A percentile compares a stretch with the other conserved stretches of the same genome.
These are phyloP conservation scores for Penicillium nordicum DNA, from an alignment of 2,329 filamentous ascomycete species.

Conservation along the genomic window DNA sequence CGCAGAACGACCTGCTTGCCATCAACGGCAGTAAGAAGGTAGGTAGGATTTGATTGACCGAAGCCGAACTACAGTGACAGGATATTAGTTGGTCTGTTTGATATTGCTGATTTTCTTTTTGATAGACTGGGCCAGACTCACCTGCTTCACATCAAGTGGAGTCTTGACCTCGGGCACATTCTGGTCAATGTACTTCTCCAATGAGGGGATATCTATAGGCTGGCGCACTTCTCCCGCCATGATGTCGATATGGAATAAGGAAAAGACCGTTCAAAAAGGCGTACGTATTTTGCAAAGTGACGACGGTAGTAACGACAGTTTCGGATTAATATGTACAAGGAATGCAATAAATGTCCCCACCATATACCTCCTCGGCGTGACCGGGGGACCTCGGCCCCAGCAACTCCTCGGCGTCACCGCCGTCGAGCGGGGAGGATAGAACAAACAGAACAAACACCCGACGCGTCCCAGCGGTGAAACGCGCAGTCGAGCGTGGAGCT, in stretches of 20 bases:
- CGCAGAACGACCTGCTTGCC: constrained; percentile 79
- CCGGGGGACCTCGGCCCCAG: constrained; percentile 11
- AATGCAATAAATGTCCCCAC: not conserved
- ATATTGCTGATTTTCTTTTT: not conserved
- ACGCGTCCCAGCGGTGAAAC: constrained; percentile 25
- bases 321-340: not conserved
- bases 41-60: constrained; percentile 96
- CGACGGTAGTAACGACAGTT: not conserved
- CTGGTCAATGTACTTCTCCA: constrained; percentile 73
- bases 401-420: constrained; percentile 8
- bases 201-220: constrained; percentile 75
- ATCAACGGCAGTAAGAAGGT: constrained; percentile 74
- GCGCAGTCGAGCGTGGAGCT: constrained; percentile 16
- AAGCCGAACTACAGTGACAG: constrained; percentile 72
- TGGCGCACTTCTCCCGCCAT: constrained; percentile 90
- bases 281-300: not conserved
- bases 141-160: constrained; percentile 86
- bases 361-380: not conserved
- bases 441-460: constrained; percentile 19
- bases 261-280: not conserved
- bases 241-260: constrained; percentile 8
- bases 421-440: constrained; percentile 2
- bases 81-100: constrained; percentile 1
- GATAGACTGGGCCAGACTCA: constrained; percentile 38
- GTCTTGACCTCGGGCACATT: constrained; percentile 80